Evolutionary conservation across 805 yeast genomes (phyloP), one percentile per base, ranked within the genome.

Genomic region (Candida wancherniae): DNA sequence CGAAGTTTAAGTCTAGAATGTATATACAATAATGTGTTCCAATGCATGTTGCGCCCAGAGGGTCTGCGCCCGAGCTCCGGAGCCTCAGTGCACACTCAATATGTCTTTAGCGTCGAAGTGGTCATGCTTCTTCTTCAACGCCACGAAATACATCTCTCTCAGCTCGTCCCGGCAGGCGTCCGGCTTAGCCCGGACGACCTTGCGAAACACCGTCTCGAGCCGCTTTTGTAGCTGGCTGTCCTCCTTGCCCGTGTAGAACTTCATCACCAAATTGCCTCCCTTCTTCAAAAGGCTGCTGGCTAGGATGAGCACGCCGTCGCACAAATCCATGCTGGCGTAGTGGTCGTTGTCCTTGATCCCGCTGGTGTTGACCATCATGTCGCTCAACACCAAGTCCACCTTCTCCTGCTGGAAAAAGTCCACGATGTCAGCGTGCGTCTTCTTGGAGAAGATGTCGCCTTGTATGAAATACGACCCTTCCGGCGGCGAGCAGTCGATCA

Each of bases 331-430:
- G 39, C 95, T 86, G 44, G 75, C 76, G 9, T 71, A 61, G 57
- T 90, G 97, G 55, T 90, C 98, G 41, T 75, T 74, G 23, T 82
- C 77, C 7, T 79, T 73, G 23, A 84, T 60, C 4, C 98, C 97
- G 9, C 87, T 68, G 4, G 97, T 85, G 51, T 90, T 90, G 28
- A 86, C 84, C 84, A 90, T 82, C 97, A 96, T 90, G 61, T 67
- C 66, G 53, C 77, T 82, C 27, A 95, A 77, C 33, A 72, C 73
- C 24, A 64, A 44, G 36, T 68, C 67, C 6, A 58, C 46, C 0
- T 20, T 31, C 34, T 47, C 39, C n/a, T 48, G 54, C 3, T 46
- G 40, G 42, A 82, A 81, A 46, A 69, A 73, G 2, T 66, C 59
- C 24, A 73, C 53, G 7, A 84, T 73, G 12, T 64, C 49, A 4